Base-by-base conservation (phyloP, 139 green algal species). In the Chlorella sp. region DNA sequence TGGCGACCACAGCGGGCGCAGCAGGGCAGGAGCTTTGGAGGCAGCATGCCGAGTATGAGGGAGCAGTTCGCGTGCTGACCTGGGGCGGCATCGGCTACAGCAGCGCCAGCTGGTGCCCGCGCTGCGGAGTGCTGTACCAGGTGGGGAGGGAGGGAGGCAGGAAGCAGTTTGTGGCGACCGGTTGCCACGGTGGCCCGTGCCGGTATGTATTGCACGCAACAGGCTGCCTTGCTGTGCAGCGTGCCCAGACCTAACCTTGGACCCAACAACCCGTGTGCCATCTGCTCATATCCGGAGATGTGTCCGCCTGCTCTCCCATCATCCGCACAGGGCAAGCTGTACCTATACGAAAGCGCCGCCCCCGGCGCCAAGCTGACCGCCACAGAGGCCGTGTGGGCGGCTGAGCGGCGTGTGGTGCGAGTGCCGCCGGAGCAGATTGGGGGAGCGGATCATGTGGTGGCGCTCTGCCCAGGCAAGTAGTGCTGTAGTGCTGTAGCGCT, bases 41-140 rank as follows among this genome's bases (percentile, higher is more conserved):
- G n/a, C 43, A 76, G 40, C 74, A 87, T 36, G 73, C 87, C 0
- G 90, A 93, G 69, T 40, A 88, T 22, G 67, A 87, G 34, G 88
- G 91, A 0, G 7, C 48, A 1, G 40, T 91, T 46, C 56, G 82
- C 0, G 72, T 92, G 73, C 85, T 93, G 68, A 80, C 77, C 0
- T 93, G 91, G 90, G 73, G 38, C 0, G 89, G 90, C 7, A 68
- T 95, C n/a, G 86, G 84, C 28, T 65, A 74, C 40, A 80, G 81
- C 36, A 85, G 73, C 22, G 83, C 90, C 0, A 43, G 65, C 36
- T 95, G 92, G 92, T 80, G 64, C 38, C 70, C 51, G 0, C 68
- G 81, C 13, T 72, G 80, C 43, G 88, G n/a, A 4, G 64, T 84
- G 20, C 60, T 93, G 43, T 88, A 92, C 72, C 76, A 88, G 38